These are phyloP conservation scores for Deakozyma indianensis DNA, from an alignment of 805 yeast genomes.

Conservation along the genomic window DNA sequence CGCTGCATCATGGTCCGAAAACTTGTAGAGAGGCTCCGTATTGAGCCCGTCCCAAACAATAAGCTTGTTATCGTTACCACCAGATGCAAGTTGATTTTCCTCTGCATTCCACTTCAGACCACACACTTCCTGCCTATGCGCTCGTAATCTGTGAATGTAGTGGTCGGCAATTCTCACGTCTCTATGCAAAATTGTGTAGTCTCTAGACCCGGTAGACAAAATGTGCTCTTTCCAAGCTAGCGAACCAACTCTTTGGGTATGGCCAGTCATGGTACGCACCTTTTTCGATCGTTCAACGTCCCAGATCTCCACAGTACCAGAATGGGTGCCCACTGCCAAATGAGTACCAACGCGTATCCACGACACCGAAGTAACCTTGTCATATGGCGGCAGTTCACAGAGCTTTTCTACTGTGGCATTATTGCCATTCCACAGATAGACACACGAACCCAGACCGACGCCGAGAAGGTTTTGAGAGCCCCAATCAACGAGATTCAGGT, in stretches of 20 bases:
- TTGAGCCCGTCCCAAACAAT: conserved; percentile 77
- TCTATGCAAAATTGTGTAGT: conserved; percentile 68
- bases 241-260: conserved; percentile 68
- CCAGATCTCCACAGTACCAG: conserved; percentile 88
- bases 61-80: conserved; percentile 85
- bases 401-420: conserved; percentile 72
- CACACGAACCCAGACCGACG: conserved; percentile 79
- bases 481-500: conserved; percentile 89
- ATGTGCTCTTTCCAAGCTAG: conserved; percentile 91
- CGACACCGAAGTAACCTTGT: conserved; percentile 64
- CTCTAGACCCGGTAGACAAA: conserved; percentile 76
- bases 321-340: conserved; percentile 78
- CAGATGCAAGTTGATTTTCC: conserved; percentile 84
- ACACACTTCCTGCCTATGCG: conserved; percentile 90
- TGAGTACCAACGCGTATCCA: conserved; percentile 96
- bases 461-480: conserved; percentile 78
- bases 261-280: conserved; percentile 87
- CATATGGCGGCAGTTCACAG: conserved; percentile 57
- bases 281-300: conserved; percentile 75
- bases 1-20: conserved; percentile 82
- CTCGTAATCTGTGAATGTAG: conserved; percentile 51
- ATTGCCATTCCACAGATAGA: conserved; percentile 81
- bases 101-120: conserved; percentile 90
- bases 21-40: conserved; percentile 51
- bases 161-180: conserved; percentile 85